A percentile compares a stretch with the other conserved stretches of the same genome.
phyloP scores from a whole-genome alignment of 192 early-diverging fungal species.

The Phycomyces nitens region DNA sequence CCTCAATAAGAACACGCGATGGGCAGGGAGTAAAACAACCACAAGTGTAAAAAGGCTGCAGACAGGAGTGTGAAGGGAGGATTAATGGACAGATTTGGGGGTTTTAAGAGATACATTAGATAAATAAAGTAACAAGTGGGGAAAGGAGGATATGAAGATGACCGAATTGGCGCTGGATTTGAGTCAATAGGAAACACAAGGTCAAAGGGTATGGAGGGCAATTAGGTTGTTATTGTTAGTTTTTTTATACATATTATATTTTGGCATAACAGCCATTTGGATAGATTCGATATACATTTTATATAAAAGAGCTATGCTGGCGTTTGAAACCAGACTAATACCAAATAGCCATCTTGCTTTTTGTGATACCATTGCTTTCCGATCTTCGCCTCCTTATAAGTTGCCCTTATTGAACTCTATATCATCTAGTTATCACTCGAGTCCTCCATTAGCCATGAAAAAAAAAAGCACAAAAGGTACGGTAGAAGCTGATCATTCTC shows the following conservation, averaged over 20 bases:
- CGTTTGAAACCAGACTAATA: not conserved
- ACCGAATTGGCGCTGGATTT: too few relatives aligned
- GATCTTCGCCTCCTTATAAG: not conserved
- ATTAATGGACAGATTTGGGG: not conserved
- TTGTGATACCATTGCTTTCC: slow-evolving; percentile 4
- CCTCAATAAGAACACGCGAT: slow-evolving; percentile 2
- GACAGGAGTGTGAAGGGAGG: not conserved
- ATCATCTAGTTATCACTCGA: too few relatives aligned
- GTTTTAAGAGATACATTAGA: not conserved
- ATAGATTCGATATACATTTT: too few relatives aligned
- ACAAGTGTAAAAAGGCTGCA: not conserved
- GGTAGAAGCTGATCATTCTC: too few relatives aligned
- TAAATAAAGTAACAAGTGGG: not conserved
- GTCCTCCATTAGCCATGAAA: too few relatives aligned
- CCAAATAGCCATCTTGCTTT: not conserved
- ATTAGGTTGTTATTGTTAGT: too few relatives aligned
- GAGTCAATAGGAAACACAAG: too few relatives aligned
- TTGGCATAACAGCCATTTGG: too few relatives aligned
- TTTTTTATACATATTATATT: too few relatives aligned
- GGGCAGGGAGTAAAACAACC: not conserved
- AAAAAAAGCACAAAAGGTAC: too few relatives aligned
- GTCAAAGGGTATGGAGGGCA: too few relatives aligned
- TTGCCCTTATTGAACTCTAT: slow-evolving; percentile 1
- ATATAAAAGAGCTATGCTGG: not conserved
- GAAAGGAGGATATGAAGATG: not conserved